A percentile compares a stretch with the other conserved stretches of the same genome.
These are phyloP conservation scores for Hysterium pulicare DNA, from an alignment of 2,329 filamentous ascomycete genomes.

Conservation along the genomic window DNA sequence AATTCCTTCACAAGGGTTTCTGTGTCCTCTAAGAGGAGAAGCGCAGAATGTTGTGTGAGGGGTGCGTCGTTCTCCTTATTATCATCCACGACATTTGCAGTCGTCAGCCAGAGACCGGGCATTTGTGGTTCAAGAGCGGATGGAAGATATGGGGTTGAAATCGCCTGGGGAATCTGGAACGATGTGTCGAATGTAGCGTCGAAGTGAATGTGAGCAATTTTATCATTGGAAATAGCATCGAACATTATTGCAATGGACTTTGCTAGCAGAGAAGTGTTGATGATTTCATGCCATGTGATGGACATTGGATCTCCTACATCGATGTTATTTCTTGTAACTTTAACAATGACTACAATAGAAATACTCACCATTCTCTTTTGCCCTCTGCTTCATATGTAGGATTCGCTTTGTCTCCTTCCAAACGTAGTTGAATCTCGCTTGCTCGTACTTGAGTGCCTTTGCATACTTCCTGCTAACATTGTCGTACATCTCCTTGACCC, in stretches of 20 bases:
- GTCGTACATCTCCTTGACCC: constrained; percentile 76
- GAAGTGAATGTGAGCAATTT: constrained; percentile 79
- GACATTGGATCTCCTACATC: constrained; percentile 54
- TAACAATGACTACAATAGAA: no score
- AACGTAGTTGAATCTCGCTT: constrained; percentile 85
- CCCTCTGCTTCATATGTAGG: constrained; percentile 75
- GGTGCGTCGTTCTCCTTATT: constrained; percentile 63
- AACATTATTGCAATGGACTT: constrained; percentile 80
- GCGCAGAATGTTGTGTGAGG: constrained; percentile 79
- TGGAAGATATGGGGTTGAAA: constrained; percentile 70
- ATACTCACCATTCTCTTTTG: constrained; percentile 57
- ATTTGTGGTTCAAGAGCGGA: constrained; percentile 65
- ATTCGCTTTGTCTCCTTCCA: constrained; percentile 88
- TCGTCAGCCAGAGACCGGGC: constrained; percentile 81
- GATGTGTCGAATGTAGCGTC: constrained; percentile 60
- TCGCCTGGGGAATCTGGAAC: constrained; percentile 60
- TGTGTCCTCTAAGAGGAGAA: constrained; percentile 82
- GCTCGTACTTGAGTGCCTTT: constrained; percentile 88
- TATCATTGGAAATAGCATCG: constrained; percentile 75
- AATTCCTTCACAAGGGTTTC: constrained; percentile 70
- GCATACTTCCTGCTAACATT: constrained; percentile 90
- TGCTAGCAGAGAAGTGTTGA: constrained; percentile 72
- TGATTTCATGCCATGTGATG: constrained; percentile 66
- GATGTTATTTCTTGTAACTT: background rate
- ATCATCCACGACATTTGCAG: constrained; percentile 70